Conservation (phyloP, 768 basidiomycete genomes). For the Suillus ampliporus region DNA sequence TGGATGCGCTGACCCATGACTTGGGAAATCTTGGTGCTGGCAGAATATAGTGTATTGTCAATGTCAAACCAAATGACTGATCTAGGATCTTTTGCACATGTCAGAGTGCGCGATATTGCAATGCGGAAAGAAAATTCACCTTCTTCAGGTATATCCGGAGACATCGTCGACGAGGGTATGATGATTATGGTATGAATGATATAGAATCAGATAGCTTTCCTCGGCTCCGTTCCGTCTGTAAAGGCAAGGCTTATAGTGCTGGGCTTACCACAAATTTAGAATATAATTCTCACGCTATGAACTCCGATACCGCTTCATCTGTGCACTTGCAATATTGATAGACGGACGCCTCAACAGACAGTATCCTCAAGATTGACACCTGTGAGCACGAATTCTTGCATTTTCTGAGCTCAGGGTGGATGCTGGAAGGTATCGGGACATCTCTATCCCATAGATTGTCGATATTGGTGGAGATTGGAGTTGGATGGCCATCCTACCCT, state of each 20-base stretch:
- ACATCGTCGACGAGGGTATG: constrained; percentile 30
- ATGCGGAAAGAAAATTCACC: constrained; percentile 19
- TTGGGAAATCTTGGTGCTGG: constrained; percentile 73
- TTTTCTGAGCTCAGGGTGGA: constrained; percentile 11
- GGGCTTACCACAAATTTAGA: constrained; percentile 19
- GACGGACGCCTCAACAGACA: constrained; percentile 36
- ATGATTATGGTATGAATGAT: constrained; percentile 23
- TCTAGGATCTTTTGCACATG: constrained; percentile 52
- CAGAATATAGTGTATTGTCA: constrained; percentile 88
- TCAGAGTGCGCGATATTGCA: constrained; percentile 14
- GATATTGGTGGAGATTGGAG: constrained; percentile 22
- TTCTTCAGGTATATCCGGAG: constrained; percentile 27
- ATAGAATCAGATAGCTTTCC: constrained; percentile 7
- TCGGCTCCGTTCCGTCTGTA: neutral
- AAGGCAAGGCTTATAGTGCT: neutral
- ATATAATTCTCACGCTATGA: constrained; percentile 26
- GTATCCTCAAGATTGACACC: constrained; percentile 50
- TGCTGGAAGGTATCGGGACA: neutral
- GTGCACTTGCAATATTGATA: constrained; percentile 7
- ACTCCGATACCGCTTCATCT: constrained; percentile 15
- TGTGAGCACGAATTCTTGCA: constrained; percentile 42
- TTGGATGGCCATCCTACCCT: constrained; percentile 38
- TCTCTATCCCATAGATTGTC: constrained; percentile 10
- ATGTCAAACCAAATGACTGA: constrained; percentile 82
- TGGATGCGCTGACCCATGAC: constrained; percentile 84